A percentile compares a stretch with the other conserved stretches of the same genome.
phyloP scores from a whole-genome alignment of 1,284 basidiomycete genomes.

The Moesziomyces globuligerus region DNA sequence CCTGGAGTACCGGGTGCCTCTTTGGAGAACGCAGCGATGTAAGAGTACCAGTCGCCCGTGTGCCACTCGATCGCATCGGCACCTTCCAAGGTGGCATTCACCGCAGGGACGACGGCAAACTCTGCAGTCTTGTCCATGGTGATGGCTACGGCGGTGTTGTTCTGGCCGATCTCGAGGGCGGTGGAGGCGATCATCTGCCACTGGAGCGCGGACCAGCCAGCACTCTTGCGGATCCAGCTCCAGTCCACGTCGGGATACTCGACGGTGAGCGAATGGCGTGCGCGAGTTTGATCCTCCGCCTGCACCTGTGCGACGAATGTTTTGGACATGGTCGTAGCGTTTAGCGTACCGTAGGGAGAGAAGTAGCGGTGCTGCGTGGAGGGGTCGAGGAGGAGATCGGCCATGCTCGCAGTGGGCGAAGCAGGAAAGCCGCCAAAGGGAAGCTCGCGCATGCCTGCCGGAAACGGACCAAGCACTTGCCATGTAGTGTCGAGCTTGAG shows the following conservation, averaged over 20 bases:
- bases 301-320: constrained; percentile 13
- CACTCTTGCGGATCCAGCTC: constrained; percentile 30
- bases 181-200: constrained; percentile 46
- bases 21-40: constrained; percentile 27
- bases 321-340: constrained; percentile 11
- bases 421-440: constrained; percentile 37
- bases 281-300: not conserved
- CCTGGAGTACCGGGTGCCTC: constrained; percentile 1
- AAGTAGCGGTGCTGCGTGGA: not conserved
- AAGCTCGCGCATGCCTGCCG: constrained; percentile 35
- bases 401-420: constrained; percentile 4
- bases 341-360: constrained; percentile 18
- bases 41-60: constrained; percentile 52
- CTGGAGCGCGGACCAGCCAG: constrained; percentile 47
- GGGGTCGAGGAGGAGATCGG: constrained; percentile 6
- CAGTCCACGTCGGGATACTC: constrained; percentile 38
- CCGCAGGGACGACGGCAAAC: constrained; percentile 32
- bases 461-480: constrained; percentile 33
- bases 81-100: not conserved
- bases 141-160: constrained; percentile 21
- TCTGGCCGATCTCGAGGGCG: constrained; percentile 18
- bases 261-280: constrained; percentile 27
- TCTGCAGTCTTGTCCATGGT: constrained; percentile 38
- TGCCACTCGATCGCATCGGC: constrained; percentile 34
- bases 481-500: constrained; percentile 13